A percentile compares a stretch with the other conserved stretches of the same genome.
These are phyloP conservation scores for Verticillium albo-atrum DNA, from an alignment of 2,329 filamentous ascomycete genomes.

Conservation along the genomic window DNA sequence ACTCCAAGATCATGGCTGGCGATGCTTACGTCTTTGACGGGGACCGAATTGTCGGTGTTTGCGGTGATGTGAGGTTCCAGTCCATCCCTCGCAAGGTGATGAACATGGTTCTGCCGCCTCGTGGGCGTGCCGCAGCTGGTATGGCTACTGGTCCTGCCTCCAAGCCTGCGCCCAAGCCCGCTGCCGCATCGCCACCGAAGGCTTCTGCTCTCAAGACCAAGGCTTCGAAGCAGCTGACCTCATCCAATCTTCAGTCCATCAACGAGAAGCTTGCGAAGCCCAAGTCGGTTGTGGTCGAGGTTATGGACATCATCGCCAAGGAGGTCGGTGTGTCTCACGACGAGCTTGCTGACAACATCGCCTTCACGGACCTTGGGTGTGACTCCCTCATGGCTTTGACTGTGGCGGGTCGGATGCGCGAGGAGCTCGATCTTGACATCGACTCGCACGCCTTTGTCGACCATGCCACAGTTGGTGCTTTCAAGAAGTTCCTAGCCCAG, in stretches of 20 bases:
- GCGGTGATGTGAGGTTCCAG: constrained; percentile 60
- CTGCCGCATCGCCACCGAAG: constrained; percentile 20
- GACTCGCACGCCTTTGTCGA: constrained; percentile 50
- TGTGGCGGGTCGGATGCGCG: constrained; percentile 51
- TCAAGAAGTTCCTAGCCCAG: constrained; percentile 39
- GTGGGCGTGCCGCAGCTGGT: constrained; percentile 33
- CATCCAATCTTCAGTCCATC: constrained; percentile 41
- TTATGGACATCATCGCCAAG: constrained; percentile 50
- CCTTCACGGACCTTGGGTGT: constrained; percentile 53
- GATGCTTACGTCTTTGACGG: constrained; percentile 52
- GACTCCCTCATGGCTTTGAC: constrained; percentile 60
- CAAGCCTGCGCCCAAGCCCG: not conserved
- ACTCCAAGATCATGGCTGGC: constrained; percentile 45
- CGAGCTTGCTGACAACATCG: constrained; percentile 52
- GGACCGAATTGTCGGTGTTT: constrained; percentile 42
- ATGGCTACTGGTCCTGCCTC: not conserved
- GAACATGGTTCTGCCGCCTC: constrained; percentile 62
- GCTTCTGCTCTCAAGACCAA: constrained; percentile 33
- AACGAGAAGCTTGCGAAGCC: constrained; percentile 43
- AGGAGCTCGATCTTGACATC: constrained; percentile 53
- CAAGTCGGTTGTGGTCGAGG: constrained; percentile 35
- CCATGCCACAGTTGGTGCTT: constrained; percentile 47
- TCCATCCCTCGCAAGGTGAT: constrained; percentile 62
- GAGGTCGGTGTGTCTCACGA: constrained; percentile 51
- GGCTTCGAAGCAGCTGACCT: constrained; percentile 36